phyloP scores from a whole-genome alignment of 2,329 filamentous ascomycete species.

The Bipolaris victoriae region DNA sequence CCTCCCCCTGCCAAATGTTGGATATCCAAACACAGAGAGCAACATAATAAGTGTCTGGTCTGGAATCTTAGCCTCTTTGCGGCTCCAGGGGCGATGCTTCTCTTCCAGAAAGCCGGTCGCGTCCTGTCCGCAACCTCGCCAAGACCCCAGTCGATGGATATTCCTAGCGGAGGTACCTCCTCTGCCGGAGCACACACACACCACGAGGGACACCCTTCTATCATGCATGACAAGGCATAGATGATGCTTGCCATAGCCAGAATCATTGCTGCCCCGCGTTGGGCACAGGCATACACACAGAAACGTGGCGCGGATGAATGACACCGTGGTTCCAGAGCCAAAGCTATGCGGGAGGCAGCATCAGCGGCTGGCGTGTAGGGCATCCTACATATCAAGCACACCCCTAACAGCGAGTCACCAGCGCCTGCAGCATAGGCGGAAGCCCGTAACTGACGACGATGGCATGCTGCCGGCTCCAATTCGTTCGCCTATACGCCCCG shows the following conservation, averaged over 20 bases:
- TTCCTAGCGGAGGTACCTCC: neutral
- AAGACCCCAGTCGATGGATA: neutral
- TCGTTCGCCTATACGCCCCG: neutral
- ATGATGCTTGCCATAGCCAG: neutral
- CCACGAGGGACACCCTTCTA: neutral
- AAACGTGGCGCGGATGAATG: neutral
- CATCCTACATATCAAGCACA: neutral
- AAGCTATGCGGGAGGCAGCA: neutral
- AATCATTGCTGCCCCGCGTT: neutral
- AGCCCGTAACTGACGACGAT: neutral
- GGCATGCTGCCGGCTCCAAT: neutral
- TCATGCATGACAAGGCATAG: neutral
- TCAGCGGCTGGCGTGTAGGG: neutral
- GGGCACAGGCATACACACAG: neutral
- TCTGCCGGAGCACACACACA: neutral
- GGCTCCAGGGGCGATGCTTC: neutral
- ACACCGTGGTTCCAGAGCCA: neutral
- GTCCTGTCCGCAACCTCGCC: neutral
- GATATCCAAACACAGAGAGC: neutral
- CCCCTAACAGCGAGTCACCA: neutral
- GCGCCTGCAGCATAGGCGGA: neutral
- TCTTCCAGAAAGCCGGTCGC: neutral
- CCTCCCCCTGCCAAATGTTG: neutral
- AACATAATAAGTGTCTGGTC: neutral
- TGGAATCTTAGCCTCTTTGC: neutral